Conservation (phyloP, 441 rosid species). For the Aquilaria agallochum region DNA sequence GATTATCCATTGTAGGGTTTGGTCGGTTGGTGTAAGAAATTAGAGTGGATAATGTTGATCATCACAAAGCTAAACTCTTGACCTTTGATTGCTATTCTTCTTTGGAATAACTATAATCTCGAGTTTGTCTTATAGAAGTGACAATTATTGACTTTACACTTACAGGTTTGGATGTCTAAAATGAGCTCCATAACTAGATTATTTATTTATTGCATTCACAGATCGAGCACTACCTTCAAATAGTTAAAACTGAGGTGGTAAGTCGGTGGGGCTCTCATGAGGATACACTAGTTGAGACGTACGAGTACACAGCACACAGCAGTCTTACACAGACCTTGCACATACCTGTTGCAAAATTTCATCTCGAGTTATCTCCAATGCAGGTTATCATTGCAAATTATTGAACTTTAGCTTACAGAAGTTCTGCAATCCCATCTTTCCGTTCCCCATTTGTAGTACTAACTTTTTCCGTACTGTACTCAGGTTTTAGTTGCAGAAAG, state of each 20-base stretch:
- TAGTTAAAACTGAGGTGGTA: slow-evolving; percentile 90
- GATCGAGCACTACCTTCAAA: slow-evolving; percentile 98
- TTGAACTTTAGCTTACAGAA: slow-evolving; percentile 1
- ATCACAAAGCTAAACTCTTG: too few relatives aligned
- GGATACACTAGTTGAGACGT: slow-evolving; percentile 64
- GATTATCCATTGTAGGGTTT: too few relatives aligned
- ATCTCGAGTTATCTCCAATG: slow-evolving; percentile 98
- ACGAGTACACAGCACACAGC: slow-evolving; percentile 97
- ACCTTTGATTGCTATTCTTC: too few relatives aligned
- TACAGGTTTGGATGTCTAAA: too few relatives aligned
- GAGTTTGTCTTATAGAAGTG: too few relatives aligned
- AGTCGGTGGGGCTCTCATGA: slow-evolving; percentile 36
- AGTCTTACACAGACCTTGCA: slow-evolving; percentile 68
- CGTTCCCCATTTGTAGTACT: slow-evolving; percentile 4
- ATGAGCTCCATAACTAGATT: background rate
- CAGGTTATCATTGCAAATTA: slow-evolving; percentile 51
- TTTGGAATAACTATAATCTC: too few relatives aligned
- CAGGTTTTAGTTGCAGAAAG: slow-evolving; percentile 88
- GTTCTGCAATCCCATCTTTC: background rate
- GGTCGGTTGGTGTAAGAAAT: too few relatives aligned
- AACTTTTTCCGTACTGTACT: slow-evolving; percentile 7
- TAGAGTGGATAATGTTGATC: too few relatives aligned
- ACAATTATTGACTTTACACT: too few relatives aligned
- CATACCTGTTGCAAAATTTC: slow-evolving; percentile 89
- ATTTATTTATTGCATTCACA: slow-evolving; percentile 29